Percentiles rank a stretch among this genome's conserved stretches.
These are phyloP conservation scores for Citrus sinensis DNA, from an alignment of 345 rosid genomes.

Conservation along the genomic window DVS_A1.0 CM039166.1:23756001-23756500, in stretches of 20 bases:
- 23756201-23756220: conserved; percentile 9
- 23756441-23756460: conserved; percentile 23
- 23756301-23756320: conserved; percentile 69
- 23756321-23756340: conserved; percentile 49
- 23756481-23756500: conserved; percentile 4
- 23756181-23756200: conserved; percentile 26
- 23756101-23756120: conserved; percentile 56
- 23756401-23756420: background rate
- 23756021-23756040: background rate
- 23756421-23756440: background rate
- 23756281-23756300: conserved; percentile 28
- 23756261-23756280: conserved; percentile 64
- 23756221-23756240: background rate
- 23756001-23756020: background rate
- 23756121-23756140: conserved; percentile 62
- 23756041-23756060: conserved; percentile 36
- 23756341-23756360: conserved; percentile 30
- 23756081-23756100: conserved; percentile 86
- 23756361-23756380: conserved; percentile 64
- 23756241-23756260: conserved; percentile 51
- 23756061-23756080: conserved; percentile 81
- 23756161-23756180: conserved; percentile 26
- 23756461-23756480: conserved; percentile 11
- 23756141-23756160: conserved; percentile 61
- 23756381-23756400: conserved; percentile 31